Evolutionary conservation across 495 filamentous ascomycete species (phyloP).

Genomic region (Aspergillus nidulans): DNA sequence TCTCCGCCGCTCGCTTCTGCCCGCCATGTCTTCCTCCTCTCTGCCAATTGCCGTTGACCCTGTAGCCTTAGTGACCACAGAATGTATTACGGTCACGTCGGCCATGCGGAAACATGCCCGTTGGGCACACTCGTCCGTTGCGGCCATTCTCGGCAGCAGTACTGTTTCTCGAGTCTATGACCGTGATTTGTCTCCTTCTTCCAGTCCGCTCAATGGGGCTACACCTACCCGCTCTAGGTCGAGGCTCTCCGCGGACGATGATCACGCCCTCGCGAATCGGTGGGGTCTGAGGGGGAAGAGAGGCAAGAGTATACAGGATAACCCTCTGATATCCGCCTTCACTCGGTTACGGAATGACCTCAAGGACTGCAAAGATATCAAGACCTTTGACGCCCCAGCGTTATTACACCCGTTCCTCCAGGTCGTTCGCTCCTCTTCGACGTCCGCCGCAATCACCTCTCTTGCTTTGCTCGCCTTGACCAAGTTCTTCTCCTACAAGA

Average conservation of each 20-base stretch:
- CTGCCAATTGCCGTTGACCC: conserved; percentile 84
- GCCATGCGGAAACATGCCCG: conserved; percentile 97
- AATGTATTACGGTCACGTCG: conserved; percentile 97
- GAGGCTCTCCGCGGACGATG: conserved; percentile 33
- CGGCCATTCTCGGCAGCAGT: conserved; percentile 86
- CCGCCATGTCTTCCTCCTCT: conserved; percentile 19
- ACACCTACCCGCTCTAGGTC: conserved; percentile 17
- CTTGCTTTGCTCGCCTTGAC: conserved; percentile 92
- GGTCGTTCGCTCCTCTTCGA: conserved; percentile 94
- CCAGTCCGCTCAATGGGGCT: conserved; percentile 33
- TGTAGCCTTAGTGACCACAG: conserved; percentile 91
- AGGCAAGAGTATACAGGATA: conserved; percentile 97
- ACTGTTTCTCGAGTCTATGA: conserved; percentile 49
- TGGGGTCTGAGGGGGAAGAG: conserved; percentile 97
- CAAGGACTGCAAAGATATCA: conserved; percentile 89
- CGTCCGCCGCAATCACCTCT: conserved; percentile 92
- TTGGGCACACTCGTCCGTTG: conserved; percentile 94
- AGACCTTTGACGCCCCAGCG: conserved; percentile 81
- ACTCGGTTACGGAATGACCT: conserved; percentile 84
- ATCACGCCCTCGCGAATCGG: conserved; percentile 54
- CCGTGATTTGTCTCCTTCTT: conserved; percentile 35
- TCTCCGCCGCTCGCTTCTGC: conserved; percentile 8
- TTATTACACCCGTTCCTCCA: conserved; percentile 94
- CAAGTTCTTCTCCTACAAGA: conserved; percentile 94
- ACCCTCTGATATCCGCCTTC: conserved; percentile 94